Base-by-base conservation (phyloP, 345 rosid species). In the Pugionium cornutum region DNA sequence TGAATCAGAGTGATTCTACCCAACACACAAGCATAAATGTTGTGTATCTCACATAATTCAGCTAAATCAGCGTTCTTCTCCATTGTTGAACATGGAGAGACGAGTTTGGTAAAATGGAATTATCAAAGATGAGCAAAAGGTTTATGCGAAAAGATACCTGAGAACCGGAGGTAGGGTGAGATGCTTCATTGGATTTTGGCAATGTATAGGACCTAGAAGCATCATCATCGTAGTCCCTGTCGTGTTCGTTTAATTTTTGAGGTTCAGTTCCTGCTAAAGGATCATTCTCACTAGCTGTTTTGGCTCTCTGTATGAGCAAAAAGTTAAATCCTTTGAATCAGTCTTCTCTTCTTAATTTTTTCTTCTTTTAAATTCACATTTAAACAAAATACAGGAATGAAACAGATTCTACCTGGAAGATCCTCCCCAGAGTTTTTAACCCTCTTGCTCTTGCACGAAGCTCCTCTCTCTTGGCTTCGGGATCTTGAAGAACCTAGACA, bases 401-500 rank as follows among this genome's bases (percentile, higher is more conserved):
- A 41, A 26, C 53, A 55, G 34, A 41, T 40, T 11, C 35, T 74
- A 94, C 97, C 99, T 88, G 96, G 73, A 94, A 90, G 75, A 94
- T 88, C 83, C 80, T 90, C 58, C 99, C 99, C 18, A 94, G 86
- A 66, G 95, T 78, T 80, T 88, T 94, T 80, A 94, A 75, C 28
- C 96, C 97, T 81, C 91, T 88, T 18, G 99, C 99, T 80, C 96
- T 86, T 18, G 83, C 72, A 58, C 92, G 90, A 58, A 90, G 89
- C 64, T 94, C 99, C 58, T 94, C 99, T 81, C 84, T 90, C 80
- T 81, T 88, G 64, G 71, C 83, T 53, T 61, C 84, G 7, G 77
- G 85, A 61, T 94, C 99, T 86, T 90, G 99, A 83, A 94, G 97
- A 75, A 94, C 99, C 99, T 92, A 78, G 26, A 27, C 6, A 10